Evolutionary conservation across 805 yeast species (phyloP), one percentile per base, ranked within the genome.

Genomic region (Zygosaccharomyces pseudorouxii): DNA sequence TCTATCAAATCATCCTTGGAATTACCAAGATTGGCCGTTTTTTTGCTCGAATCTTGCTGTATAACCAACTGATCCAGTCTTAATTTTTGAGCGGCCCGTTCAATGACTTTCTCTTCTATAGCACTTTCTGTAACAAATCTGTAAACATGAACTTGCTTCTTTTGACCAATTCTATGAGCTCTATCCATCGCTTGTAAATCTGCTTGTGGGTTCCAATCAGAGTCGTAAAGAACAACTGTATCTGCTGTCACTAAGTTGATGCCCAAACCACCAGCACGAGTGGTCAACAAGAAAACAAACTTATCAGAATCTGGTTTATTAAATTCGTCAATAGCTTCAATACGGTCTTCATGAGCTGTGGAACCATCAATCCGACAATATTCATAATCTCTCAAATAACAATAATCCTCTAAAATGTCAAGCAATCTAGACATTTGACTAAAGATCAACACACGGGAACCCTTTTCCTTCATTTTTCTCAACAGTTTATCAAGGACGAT

Each of bases 201-300:
- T 0, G 97, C 97, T 64, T 90, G 98, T 1, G 98, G 98, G 63
- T 90, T 90, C 98, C 98, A 90, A 70, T 90, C 98, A 0, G 95
- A 86, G 67, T 90, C 98, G 63, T 80, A 92, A 23, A 90, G 67
- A 3, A 90, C 79, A 43, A 90, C 98, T 38, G 86, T 81, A 64
- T 90, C 97, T 2, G 98, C 98, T 7, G 88, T 80, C 0, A 96
- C 92, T 62, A 90, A 75, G 63, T 92, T 90, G 62, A 90, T 90
- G 60, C 98, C 98, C 47, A 90, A 75, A 8, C 98, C 98, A 67
- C 98, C 98, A 5, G 98, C 97, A 69, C 98, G 81, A 0, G 98
- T 90, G 0, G 98, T 90, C 52, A 90, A 72, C 54, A 90, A 69
- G 58, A 90, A 90, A 5, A 90, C 74, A 62, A 92, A 90, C 62